Evolutionary conservation across 2,329 filamentous ascomycete genomes (phyloP).

Genomic region (Aspergillus aculeatinus): DNA sequence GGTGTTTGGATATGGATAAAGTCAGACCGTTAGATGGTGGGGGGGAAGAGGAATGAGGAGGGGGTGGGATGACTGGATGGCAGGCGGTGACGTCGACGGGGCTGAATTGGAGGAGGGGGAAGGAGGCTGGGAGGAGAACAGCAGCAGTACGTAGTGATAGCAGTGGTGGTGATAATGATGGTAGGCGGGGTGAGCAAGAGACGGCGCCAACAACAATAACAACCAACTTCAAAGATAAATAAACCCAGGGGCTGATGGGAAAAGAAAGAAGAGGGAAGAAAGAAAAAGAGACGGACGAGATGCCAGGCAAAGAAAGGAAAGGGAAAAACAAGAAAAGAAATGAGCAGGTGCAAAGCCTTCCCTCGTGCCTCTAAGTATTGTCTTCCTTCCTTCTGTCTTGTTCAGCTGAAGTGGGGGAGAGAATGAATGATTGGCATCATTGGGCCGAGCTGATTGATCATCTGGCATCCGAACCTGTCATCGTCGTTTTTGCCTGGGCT

Average conservation of each 20-base stretch:
- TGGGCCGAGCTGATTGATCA: conserved; percentile 11
- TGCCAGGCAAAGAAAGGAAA: conserved; percentile 1
- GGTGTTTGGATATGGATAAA: not conserved
- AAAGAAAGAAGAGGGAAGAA: conserved; percentile 23
- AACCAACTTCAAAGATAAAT: not conserved
- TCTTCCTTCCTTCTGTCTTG: not conserved
- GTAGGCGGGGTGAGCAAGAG: not conserved
- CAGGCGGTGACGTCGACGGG: not conserved
- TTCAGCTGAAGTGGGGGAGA: conserved; percentile 24
- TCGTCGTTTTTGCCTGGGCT: not conserved
- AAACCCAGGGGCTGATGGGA: not conserved
- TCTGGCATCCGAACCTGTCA: not conserved
- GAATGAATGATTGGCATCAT: conserved; percentile 12
- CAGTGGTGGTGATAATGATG: not conserved
- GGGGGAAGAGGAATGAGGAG: conserved; percentile 14
- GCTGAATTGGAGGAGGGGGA: not conserved
- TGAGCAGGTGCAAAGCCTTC: conserved; percentile 8
- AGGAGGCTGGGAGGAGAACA: not conserved
- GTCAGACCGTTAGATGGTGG: not conserved
- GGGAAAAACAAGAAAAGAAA: conserved; percentile 10
- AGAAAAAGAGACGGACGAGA: conserved; percentile 2
- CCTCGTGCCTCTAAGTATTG: conserved; percentile 13
- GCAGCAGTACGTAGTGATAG: not conserved
- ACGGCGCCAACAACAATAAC: not conserved
- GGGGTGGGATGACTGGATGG: conserved; percentile 11